Evolutionary conservation across 2,329 filamentous ascomycete genomes (phyloP).

Genomic region (Hypoxylon sp.): DNA sequence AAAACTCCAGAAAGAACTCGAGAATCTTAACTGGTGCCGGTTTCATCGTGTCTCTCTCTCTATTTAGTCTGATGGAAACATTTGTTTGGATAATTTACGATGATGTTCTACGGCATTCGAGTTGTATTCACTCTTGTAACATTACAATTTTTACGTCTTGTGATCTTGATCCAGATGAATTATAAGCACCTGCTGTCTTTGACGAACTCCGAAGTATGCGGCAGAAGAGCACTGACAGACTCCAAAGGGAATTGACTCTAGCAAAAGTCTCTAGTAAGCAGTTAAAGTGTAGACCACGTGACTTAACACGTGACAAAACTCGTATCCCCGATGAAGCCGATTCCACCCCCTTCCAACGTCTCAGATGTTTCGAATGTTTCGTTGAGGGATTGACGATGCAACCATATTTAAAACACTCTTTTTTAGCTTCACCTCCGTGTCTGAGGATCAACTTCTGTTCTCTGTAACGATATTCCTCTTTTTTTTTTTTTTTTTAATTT

Average conservation of each 20-base stretch:
- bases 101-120: not conserved
- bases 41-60: conserved; percentile 13
- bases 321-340: conserved; percentile 24
- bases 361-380: conserved; percentile 38
- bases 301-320: conserved; percentile 16
- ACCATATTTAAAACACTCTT: conserved; percentile 20
- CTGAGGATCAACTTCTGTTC: conserved; percentile 2
- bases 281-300: conserved; percentile 5
- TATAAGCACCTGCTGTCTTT: not conserved
- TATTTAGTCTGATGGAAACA: conserved; percentile 17
- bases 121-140: not conserved
- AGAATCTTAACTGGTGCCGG: conserved; percentile 17
- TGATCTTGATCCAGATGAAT: not conserved
- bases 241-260: not conserved
- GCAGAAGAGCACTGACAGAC: not conserved
- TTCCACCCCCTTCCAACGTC: conserved; percentile 31
- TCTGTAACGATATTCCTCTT: conserved; percentile 14
- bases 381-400: conserved; percentile 28
- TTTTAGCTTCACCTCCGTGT: conserved; percentile 22
- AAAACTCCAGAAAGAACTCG: conserved; percentile 9
- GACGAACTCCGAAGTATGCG: not conserved
- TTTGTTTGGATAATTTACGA: conserved; percentile 10
- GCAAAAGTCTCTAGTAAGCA: conserved; percentile 4
- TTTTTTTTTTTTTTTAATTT: conserved; percentile 15
- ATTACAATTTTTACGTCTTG: not conserved